Conservation (phyloP, 495 filamentous ascomycete species). For the Penicillium coprophilum region DNA sequence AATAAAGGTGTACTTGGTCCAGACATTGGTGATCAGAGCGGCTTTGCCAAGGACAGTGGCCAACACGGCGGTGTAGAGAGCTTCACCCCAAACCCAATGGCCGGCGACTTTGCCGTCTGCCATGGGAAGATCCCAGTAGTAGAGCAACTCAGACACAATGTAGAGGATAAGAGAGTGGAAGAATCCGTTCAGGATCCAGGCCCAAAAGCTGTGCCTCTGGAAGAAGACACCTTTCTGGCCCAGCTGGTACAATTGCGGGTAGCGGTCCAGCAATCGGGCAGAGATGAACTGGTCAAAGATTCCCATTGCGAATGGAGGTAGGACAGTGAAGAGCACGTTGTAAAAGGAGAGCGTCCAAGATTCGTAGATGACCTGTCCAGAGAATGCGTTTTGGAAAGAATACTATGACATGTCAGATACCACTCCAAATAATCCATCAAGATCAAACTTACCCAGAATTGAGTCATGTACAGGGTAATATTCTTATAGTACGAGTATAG, state of each 20-base stretch:
- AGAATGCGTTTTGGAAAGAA: slow-evolving; percentile 97
- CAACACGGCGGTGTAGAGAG: slow-evolving; percentile 86
- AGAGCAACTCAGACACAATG: slow-evolving; percentile 77
- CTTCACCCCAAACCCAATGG: slow-evolving; percentile 97
- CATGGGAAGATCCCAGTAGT: slow-evolving; percentile 71
- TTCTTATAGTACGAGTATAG: slow-evolving; percentile 99
- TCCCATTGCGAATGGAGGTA: slow-evolving; percentile 92
- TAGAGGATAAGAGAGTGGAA: slow-evolving; percentile 96
- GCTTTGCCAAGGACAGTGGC: slow-evolving; percentile 94
- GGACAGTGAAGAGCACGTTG: slow-evolving; percentile 96
- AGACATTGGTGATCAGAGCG: slow-evolving; percentile 90
- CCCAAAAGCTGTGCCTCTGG: slow-evolving; percentile 83
- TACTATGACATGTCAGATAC: slow-evolving; percentile 59
- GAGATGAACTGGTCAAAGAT: slow-evolving; percentile 99
- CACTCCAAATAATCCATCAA: not conserved
- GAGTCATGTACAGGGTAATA: slow-evolving; percentile 96
- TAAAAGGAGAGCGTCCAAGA: slow-evolving; percentile 99
- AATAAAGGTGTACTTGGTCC: slow-evolving; percentile 97
- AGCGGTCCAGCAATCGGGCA: slow-evolving; percentile 91
- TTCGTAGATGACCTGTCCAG: slow-evolving; percentile 97
- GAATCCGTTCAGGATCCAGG: slow-evolving; percentile 90
- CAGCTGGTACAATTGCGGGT: slow-evolving; percentile 93
- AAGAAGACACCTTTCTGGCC: slow-evolving; percentile 93
- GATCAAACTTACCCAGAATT: slow-evolving; percentile 79
- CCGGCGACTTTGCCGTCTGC: slow-evolving; percentile 75